A percentile compares a stretch with the other conserved stretches of the same genome.
Conservation (phyloP, 1,284 basidiomycete species). For the Ceratobasidium sp. region DNA sequence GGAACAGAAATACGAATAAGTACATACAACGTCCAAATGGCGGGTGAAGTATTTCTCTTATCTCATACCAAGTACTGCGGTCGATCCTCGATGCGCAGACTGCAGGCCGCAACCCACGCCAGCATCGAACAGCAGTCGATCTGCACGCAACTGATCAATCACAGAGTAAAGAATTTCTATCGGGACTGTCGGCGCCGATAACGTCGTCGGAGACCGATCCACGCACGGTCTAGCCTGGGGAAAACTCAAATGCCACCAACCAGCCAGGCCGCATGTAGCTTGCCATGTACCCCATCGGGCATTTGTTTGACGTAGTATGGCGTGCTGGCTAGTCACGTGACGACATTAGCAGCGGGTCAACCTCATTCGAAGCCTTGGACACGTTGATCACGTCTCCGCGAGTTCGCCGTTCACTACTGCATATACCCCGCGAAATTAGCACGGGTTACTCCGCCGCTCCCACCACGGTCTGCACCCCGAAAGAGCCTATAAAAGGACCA, state of each 20-base stretch:
- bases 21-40: neutral
- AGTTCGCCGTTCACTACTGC: slow-evolving; percentile 4
- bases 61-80: too few species aligned
- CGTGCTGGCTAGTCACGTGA: slow-evolving; percentile 11
- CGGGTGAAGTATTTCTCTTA: neutral
- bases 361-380: slow-evolving; percentile 10
- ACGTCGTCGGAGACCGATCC: neutral
- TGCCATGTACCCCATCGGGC: neutral
- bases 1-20: too few species aligned
- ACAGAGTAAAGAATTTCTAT: neutral
- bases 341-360: neutral
- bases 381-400: slow-evolving; percentile 25
- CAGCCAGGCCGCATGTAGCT: neutral
- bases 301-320: neutral
- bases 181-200: slow-evolving; percentile 3
- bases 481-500: slow-evolving; percentile 8
- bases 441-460: slow-evolving; percentile 6
- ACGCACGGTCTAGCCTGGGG: neutral
- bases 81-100: too few species aligned
- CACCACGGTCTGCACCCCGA: slow-evolving; percentile 6
- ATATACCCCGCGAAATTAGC: slow-evolving; percentile 34
- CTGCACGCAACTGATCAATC: neutral
- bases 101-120: too few species aligned
- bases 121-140: neutral
- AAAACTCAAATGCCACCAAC: neutral